These are phyloP conservation scores for Dothidotthia symphoricarpi DNA, from an alignment of 2,329 filamentous ascomycete genomes.

Conservation along the genomic window DNA sequence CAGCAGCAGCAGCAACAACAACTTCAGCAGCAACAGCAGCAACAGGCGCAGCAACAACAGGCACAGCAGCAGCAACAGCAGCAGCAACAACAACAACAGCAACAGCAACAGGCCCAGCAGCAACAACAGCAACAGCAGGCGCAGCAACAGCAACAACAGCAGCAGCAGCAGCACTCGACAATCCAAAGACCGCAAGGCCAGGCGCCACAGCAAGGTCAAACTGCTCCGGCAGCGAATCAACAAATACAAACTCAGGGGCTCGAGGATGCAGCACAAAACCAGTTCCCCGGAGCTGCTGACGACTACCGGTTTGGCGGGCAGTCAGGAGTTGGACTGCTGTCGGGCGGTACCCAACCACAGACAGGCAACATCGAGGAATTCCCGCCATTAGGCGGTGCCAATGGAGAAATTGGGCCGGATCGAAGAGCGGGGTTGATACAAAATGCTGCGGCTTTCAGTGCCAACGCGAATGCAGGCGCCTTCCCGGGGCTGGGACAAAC, in stretches of 20 bases:
- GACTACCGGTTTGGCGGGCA: slow-evolving; percentile 59
- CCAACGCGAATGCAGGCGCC: slow-evolving; percentile 33
- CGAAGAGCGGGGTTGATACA: slow-evolving; percentile 53
- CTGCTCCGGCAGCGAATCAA: slow-evolving; percentile 41
- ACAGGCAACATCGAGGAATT: slow-evolving; percentile 61
- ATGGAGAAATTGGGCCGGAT: slow-evolving; percentile 53
- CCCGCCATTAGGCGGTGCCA: slow-evolving; percentile 57
- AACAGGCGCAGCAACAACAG: slow-evolving; percentile 52
- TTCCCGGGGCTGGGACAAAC: slow-evolving; percentile 47
- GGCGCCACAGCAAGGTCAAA: slow-evolving; percentile 32
- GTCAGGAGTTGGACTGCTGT: slow-evolving; percentile 53
- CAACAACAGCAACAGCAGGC: slow-evolving; percentile 51
- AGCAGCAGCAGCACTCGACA: slow-evolving; percentile 50
- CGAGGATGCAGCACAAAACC: slow-evolving; percentile 47
- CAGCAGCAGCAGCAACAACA: slow-evolving; percentile 52
- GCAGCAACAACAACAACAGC: slow-evolving; percentile 54
- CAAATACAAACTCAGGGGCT: slow-evolving; percentile 44
- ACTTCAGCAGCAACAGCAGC: slow-evolving; percentile 51
- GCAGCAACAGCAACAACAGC: slow-evolving; percentile 48
- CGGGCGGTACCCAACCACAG: slow-evolving; percentile 51
- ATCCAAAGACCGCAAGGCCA: slow-evolving; percentile 53
- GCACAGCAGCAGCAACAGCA: slow-evolving; percentile 46
- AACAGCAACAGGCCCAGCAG: slow-evolving; percentile 39
- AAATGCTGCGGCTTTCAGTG: slow-evolving; percentile 47
- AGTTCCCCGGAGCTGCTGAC: slow-evolving; percentile 53